Base-by-base conservation (phyloP, 202 grass and related monocot genomes). In the Elaeis oleifera region DNA sequence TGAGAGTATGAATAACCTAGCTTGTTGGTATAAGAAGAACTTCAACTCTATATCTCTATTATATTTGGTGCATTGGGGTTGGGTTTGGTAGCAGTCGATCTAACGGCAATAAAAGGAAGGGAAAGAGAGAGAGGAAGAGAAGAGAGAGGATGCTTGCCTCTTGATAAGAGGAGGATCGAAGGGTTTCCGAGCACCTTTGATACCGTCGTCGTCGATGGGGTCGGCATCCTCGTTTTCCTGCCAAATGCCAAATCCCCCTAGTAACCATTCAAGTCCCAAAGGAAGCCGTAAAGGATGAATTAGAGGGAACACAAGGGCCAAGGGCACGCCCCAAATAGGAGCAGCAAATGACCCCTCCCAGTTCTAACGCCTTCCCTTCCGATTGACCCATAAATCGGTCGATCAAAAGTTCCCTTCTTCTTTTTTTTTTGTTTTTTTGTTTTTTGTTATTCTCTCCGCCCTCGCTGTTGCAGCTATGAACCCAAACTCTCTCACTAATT, bases 141-240 rank as follows among this genome's bases (percentile, higher is more conserved):
- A 11, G 11, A 7, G 9, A 39, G 32, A 14, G 7, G 58, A 17
- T 32, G 36, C 36, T 44, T n/a, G 58, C 58, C 28, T 29, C 58
- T 29, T 32, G 7, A 39, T 7, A 18, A 18, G n/a, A n/a, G 26
- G n/a, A 17, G 13, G 31, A 5, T 16, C 16, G 36, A 44, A 1
- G 31, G 31, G 9, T 52, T 16, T 50, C 71, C 58, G 58, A 53
- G 6, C 18, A 21, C 50, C 51, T 36, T 44, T 68, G 51, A 68
- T 51, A 29, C 51, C 55, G 21, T 39, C 36, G 9, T 39, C 36
- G 11, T 6, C 36, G 36, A 8, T 1, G 36, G 36, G 9, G 36
- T 9, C 36, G 9, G 36, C 36, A 44, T 73, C 65, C 50, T 44
- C 53, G 26, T 64, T 64, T 69, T 74, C 71, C 54, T 74, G 54